Base-by-base conservation (phyloP, 2,329 filamentous ascomycete genomes). In the Fusarium acutatum region DNA sequence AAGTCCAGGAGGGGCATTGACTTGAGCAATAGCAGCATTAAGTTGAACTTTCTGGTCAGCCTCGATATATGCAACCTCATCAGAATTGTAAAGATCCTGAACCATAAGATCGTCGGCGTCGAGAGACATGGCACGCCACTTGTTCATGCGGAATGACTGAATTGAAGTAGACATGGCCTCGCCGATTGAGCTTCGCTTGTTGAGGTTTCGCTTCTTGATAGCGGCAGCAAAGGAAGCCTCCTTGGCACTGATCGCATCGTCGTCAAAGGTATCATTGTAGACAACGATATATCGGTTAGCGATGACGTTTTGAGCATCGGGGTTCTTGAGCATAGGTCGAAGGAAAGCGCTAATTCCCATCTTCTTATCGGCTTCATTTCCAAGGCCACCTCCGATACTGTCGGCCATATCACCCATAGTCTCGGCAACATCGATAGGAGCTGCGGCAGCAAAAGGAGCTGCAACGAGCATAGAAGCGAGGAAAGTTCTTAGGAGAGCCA, bases 231-330 rank as follows among this genome's bases (percentile, higher is more conserved):
- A 84, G 63, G 81, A 83, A 37, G 83, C 80, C 77, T 88, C 82
- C 79, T 89, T 87, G 54, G 84, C 81, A 41, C 82, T 80, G 75
- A 91, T 86, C 41, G 82, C 82, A 22, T 84, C 84, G 28, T 86
- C 82, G 69, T 82, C 83, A 73, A 85, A 86, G 62, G 85, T 86
- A 72, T 83, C 84, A 80, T 91, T 89, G 84, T 91, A 92, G 65
- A 92, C 89, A 61, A 92, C 89, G 70, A 92, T 91, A 81, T 90
- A 92, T 54, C 85, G 83, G 82, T 88, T 86, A 40, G 87, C 82
- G 53, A 91, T 86, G 66, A 87, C 80, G 75, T 89, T 82, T 15
- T 73, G 73, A 61, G 84, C 85, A 37, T 84, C 80, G 6, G 84
- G 79, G 78, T 90, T 91, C 75, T 81, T 80, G 75, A 91, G 80